A percentile compares a stretch with the other conserved stretches of the same genome.
Conservation (phyloP, 257 asterid genomes). For the Jacaranda mimosifolia region DNA sequence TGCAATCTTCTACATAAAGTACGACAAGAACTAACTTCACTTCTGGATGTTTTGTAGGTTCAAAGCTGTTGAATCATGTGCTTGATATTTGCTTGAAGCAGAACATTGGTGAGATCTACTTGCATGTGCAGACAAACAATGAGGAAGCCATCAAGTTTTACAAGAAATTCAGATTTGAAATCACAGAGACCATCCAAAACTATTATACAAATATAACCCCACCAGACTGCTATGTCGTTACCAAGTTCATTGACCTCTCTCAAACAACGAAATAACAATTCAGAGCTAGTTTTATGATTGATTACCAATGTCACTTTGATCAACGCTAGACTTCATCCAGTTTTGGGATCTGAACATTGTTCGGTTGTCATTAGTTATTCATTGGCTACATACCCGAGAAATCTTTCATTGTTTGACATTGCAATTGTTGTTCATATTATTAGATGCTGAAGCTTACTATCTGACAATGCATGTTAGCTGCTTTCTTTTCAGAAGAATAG, state of each 20-base stretch:
- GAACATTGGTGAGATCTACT: conserved; percentile 86
- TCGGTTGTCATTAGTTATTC: conserved; percentile 15
- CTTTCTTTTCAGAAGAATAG: not conserved
- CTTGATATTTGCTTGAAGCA: conserved; percentile 82
- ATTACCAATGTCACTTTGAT: conserved; percentile 12
- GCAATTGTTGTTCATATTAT: not conserved
- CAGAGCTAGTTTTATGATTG: conserved; percentile 19
- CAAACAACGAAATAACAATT: conserved; percentile 55
- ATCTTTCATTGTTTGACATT: not conserved
- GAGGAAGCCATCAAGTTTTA: conserved; percentile 96
- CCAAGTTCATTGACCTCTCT: conserved; percentile 66
- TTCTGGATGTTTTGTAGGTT: conserved; percentile 55
- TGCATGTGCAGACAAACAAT: conserved; percentile 96
- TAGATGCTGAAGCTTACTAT: conserved; percentile 1
- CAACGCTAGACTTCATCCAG: conserved; percentile 30
- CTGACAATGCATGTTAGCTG: not conserved
- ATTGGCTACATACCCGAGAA: conserved; percentile 7
- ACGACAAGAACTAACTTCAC: not conserved
- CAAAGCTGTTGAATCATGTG: conserved; percentile 83
- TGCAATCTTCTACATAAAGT: not conserved
- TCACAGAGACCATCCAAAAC: conserved; percentile 87
- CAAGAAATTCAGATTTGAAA: conserved; percentile 87
- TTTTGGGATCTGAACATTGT: conserved; percentile 43
- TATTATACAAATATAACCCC: conserved; percentile 92
- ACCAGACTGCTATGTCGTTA: conserved; percentile 85